phyloP scores from a whole-genome alignment of 192 early-diverging fungal genomes.

The Entomortierella lignicola region DNA sequence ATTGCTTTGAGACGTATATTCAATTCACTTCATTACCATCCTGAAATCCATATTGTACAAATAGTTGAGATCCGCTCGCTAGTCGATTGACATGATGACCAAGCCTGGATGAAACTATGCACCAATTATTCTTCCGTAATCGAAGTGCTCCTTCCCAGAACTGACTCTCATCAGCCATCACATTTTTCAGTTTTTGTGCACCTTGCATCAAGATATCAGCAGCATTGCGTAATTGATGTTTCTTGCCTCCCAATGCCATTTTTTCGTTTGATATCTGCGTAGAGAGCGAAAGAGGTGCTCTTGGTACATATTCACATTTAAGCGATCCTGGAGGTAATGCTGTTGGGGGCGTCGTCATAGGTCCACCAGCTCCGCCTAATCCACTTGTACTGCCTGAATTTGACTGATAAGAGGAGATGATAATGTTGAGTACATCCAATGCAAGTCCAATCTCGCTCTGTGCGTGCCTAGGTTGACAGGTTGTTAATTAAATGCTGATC shows the following conservation, averaged over 20 bases:
- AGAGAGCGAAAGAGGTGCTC: not conserved
- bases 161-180: conserved; percentile 48
- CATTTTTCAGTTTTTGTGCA: conserved; percentile 26
- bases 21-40: conserved; percentile 20
- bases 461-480: conserved; percentile 31
- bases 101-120: conserved; percentile 33
- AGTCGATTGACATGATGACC: conserved; percentile 10
- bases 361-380: not conserved
- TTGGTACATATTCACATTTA: conserved; percentile 37
- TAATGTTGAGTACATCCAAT: conserved; percentile 45
- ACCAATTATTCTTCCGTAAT: conserved; percentile 51
- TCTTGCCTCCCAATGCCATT: conserved; percentile 42
- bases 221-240: conserved; percentile 36
- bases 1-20: not conserved
- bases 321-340: conserved; percentile 41
- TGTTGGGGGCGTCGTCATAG: not conserved
- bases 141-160: conserved; percentile 43
- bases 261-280: conserved; percentile 33
- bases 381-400: not conserved
- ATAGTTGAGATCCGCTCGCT: conserved; percentile 31
- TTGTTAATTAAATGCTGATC: not conserved
- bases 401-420: conserved; percentile 39
- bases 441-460: conserved; percentile 51
- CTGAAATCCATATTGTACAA: conserved; percentile 49
- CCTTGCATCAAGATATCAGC: conserved; percentile 46